phyloP scores from a whole-genome alignment of 2,329 filamentous ascomycete species.

The Fusarium austroafricanum region DNA sequence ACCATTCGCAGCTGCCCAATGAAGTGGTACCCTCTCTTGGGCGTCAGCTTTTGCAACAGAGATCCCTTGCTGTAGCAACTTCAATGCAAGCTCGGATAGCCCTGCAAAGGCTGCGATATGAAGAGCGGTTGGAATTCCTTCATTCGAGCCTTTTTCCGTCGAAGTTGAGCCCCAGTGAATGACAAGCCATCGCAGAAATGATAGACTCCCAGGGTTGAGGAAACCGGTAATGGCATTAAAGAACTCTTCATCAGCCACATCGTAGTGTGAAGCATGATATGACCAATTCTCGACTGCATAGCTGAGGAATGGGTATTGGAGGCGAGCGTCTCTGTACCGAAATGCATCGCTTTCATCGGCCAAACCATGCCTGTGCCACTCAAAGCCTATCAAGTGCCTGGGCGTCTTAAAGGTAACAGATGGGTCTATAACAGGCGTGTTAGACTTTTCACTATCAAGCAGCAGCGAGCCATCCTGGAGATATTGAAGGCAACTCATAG shows the following conservation, averaged over 20 bases:
- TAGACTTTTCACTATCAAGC: slow-evolving; percentile 5
- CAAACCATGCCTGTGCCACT: too few relatives aligned
- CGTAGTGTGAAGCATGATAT: slow-evolving; percentile 37
- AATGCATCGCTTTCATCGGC: slow-evolving; percentile 3
- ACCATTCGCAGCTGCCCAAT: slow-evolving; percentile 40
- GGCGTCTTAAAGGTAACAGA: slow-evolving; percentile 13
- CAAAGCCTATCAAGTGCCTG: not conserved
- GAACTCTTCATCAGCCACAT: slow-evolving; percentile 28
- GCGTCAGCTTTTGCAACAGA: slow-evolving; percentile 14
- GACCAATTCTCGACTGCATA: slow-evolving; percentile 42
- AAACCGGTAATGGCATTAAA: slow-evolving; percentile 16
- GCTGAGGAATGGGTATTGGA: slow-evolving; percentile 32
- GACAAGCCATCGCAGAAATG: slow-evolving; percentile 35
- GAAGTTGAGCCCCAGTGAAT: slow-evolving; percentile 31
- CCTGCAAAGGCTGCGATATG: slow-evolving; percentile 39
- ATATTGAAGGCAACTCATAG: slow-evolving; percentile 31
- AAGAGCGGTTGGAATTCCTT: slow-evolving; percentile 31
- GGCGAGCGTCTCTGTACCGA: slow-evolving; percentile 31
- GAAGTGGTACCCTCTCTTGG: slow-evolving; percentile 30
- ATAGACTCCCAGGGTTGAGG: slow-evolving; percentile 1
- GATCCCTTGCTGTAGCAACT: slow-evolving; percentile 9
- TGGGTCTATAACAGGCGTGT: not conserved
- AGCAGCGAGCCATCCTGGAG: slow-evolving; percentile 35
- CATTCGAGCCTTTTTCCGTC: not conserved
- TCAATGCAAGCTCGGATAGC: slow-evolving; percentile 17